Conservation (phyloP, 176 grass and related monocot species). For the Elymus sibiricus region DNA sequence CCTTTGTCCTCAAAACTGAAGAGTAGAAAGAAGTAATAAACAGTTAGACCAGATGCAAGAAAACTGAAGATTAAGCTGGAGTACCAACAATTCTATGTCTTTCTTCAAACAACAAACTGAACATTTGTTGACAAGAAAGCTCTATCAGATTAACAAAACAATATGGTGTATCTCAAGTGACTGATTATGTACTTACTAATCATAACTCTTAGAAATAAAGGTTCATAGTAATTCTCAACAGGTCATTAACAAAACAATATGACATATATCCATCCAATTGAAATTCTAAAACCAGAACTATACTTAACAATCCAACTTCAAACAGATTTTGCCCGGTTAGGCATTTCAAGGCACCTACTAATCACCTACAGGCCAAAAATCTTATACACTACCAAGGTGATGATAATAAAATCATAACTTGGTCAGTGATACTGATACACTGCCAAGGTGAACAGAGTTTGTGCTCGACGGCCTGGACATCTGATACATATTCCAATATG, state of each 20-base stretch:
- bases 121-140: constrained; percentile 18
- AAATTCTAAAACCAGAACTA: not conserved
- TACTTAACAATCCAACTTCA: not conserved
- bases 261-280: not conserved
- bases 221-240: not conserved
- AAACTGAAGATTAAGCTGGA: not conserved
- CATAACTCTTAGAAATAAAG: not conserved
- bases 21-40: not conserved
- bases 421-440: not conserved
- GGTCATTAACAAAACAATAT: not conserved
- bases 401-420: not conserved
- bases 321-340: not conserved
- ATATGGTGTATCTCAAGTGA: not conserved
- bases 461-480: not conserved
- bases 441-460: not conserved
- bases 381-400: not conserved
- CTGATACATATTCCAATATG: not conserved
- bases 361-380: not conserved
- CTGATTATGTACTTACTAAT: not conserved
- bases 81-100: not conserved
- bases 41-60: not conserved
- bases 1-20: constrained; percentile 33
- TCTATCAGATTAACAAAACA: not conserved
- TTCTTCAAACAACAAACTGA: not conserved
- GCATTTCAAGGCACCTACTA: not conserved